phyloP scores from a whole-genome alignment of 805 yeast species.

The Teunomyces barrocoloradensis region DNA sequence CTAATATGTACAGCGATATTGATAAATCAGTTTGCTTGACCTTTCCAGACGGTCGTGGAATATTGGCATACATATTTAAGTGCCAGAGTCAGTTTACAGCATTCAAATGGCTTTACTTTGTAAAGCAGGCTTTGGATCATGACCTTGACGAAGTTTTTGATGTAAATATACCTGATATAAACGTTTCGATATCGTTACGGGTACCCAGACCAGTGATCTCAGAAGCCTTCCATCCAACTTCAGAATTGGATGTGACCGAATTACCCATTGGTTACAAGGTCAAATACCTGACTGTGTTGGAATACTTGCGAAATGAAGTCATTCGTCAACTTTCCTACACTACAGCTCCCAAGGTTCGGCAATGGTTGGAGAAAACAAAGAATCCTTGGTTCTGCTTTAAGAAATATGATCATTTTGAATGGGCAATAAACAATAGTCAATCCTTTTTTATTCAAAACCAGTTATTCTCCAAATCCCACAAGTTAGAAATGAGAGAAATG shows the following conservation, averaged over 20 bases:
- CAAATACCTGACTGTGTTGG: constrained; percentile 25
- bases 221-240: constrained; percentile 8
- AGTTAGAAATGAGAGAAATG: constrained; percentile 60
- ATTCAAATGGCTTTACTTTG: constrained; percentile 60
- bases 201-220: constrained; percentile 36
- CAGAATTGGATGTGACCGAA: constrained; percentile 9
- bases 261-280: constrained; percentile 24
- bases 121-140: constrained; percentile 47
- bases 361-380: constrained; percentile 22
- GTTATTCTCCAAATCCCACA: constrained; percentile 34
- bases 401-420: constrained; percentile 70
- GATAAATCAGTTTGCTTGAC: constrained; percentile 69
- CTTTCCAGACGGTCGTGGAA: constrained; percentile 21
- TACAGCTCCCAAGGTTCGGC: constrained; percentile 7
- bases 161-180: constrained; percentile 46
- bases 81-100: constrained; percentile 54
- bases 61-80: constrained; percentile 51
- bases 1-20: constrained; percentile 58
- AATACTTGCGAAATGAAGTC: constrained; percentile 39
- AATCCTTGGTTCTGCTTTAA: constrained; percentile 55
- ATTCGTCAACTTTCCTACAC: constrained; percentile 25
- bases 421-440: constrained; percentile 31
- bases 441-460: constrained; percentile 27
- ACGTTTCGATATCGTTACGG: constrained; percentile 42
- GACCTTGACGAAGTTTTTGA: constrained; percentile 23